Evolutionary conservation across 2,329 filamentous ascomycete genomes (phyloP), one percentile per base, ranked within the genome.

Genomic region (Fonsecaea multimorphosa): DNA sequence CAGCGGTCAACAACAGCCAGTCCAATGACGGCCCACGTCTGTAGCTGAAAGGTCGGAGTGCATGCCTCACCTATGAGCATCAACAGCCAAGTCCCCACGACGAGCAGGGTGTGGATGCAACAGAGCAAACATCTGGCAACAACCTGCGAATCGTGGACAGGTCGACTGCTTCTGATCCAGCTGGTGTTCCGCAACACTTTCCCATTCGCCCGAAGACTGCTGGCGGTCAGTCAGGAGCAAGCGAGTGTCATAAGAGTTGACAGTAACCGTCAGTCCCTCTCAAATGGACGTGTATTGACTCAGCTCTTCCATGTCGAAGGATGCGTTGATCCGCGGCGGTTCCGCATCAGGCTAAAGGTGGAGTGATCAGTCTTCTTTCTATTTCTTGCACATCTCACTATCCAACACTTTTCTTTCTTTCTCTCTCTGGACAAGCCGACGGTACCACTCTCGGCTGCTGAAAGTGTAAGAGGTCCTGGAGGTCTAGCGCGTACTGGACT

Each of bases 131-230:
- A 49, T 12, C 14, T 24, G 7, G 9, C 22, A 49, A 9, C 19
- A 6, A 22, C 44, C 7, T 49, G 44, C n/a, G n/a, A n/a, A 24
- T 49, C 19, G 19, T 49, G 44, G 19, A 24, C 7, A 27, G 19
- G 44, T 24, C n/a, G 44, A 8, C 22, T 24, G 22, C 44, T 49
- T 49, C 44, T 9, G 19, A 22, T 24, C 44, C 14, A 27, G 22
- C 19, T 49, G 22, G 19, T 12, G 22, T 22, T 49, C 44, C 22
- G 7, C 44, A 22, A 12, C 8, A n/a, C 8, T 6, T 22, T 24
- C 44, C 44, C 44, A 49, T 49, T 49, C 44, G 44, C 44, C 44
- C 44, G 44, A 49, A 49, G n/a, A 12, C 9, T 49, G 19, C n/a
- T 24, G 22, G 14, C 11, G 19, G 44, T 49, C 14, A 16, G 44